These are phyloP conservation scores for Umbelopsis sp. DNA, from an alignment of 192 early-diverging fungal genomes.

Conservation along the genomic window DNA sequence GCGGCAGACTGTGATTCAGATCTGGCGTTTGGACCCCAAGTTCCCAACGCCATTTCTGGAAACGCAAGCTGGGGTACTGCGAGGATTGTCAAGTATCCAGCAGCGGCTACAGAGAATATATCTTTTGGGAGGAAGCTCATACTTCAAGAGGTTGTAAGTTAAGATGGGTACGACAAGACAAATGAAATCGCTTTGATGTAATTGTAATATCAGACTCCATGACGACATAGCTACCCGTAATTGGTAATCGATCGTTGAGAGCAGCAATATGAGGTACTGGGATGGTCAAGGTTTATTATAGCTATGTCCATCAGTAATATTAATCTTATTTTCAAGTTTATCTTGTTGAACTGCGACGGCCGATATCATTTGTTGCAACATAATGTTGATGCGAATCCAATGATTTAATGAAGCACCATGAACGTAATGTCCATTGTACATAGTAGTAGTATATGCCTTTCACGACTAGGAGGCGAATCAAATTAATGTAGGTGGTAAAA, in stretches of 20 bases:
- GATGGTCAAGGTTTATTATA: too few relatives aligned
- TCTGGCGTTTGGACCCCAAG: conserved; percentile 18
- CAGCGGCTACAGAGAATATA: conserved; percentile 21
- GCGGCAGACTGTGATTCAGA: neutral
- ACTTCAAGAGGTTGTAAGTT: neutral
- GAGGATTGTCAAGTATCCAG: conserved; percentile 13
- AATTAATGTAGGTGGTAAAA: too few relatives aligned
- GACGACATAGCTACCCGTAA: neutral
- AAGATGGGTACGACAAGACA: neutral
- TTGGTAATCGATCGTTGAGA: neutral
- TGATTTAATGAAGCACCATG: too few relatives aligned
- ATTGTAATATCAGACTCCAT: neutral
- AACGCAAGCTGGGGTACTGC: conserved; percentile 16
- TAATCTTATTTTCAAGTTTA: too few relatives aligned
- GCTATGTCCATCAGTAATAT: too few relatives aligned
- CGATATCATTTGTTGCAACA: too few relatives aligned
- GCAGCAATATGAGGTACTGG: neutral
- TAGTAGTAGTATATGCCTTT: too few relatives aligned
- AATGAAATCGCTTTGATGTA: neutral
- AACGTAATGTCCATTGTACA: too few relatives aligned
- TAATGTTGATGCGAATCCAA: too few relatives aligned
- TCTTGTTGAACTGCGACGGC: too few relatives aligned
- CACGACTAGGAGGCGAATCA: too few relatives aligned
- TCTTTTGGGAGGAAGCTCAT: conserved; percentile 21
- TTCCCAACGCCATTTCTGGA: conserved; percentile 18